Evolutionary conservation across 768 basidiomycete species (phyloP).

Genomic region (Nidula microcarpa): DNA sequence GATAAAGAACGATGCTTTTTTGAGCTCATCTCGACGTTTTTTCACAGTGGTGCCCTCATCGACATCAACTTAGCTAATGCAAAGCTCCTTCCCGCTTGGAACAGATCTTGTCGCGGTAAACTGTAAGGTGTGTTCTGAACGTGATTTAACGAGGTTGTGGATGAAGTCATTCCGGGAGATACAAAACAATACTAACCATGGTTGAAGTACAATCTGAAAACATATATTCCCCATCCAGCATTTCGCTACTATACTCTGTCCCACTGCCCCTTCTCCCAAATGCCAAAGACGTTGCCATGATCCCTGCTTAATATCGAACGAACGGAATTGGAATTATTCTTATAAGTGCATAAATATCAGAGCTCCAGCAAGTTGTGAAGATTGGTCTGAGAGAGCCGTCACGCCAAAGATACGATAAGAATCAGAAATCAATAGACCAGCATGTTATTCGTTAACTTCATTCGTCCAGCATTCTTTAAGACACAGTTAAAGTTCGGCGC

Average conservation of each 20-base stretch:
- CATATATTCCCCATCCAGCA: slow-evolving; percentile 68
- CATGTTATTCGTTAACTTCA: no score
- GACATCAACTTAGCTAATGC: slow-evolving; percentile 51
- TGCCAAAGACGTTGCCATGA: slow-evolving; percentile 65
- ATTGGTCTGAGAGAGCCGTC: no score
- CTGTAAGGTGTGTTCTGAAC: slow-evolving; percentile 38
- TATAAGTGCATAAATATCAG: background rate
- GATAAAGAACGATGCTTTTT: slow-evolving; percentile 53
- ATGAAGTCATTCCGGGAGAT: slow-evolving; percentile 6
- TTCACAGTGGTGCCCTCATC: slow-evolving; percentile 21
- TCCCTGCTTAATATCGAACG: slow-evolving; percentile 60
- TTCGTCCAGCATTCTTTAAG: no score
- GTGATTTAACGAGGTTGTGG: slow-evolving; percentile 47
- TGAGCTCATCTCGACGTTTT: slow-evolving; percentile 36
- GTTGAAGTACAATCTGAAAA: slow-evolving; percentile 64
- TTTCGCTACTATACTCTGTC: slow-evolving; percentile 51
- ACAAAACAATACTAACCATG: slow-evolving; percentile 40
- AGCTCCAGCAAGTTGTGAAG: no score
- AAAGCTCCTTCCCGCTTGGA: slow-evolving; percentile 50
- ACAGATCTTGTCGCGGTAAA: slow-evolving; percentile 44
- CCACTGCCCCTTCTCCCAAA: slow-evolving; percentile 54
- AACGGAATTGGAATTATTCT: slow-evolving; percentile 34
- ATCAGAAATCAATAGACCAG: no score
- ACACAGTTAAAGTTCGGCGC: no score
- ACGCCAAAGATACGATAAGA: no score